phyloP scores from a whole-genome alignment of 164 flowering plant genomes.

The Pachysandra terminalis region DNA sequence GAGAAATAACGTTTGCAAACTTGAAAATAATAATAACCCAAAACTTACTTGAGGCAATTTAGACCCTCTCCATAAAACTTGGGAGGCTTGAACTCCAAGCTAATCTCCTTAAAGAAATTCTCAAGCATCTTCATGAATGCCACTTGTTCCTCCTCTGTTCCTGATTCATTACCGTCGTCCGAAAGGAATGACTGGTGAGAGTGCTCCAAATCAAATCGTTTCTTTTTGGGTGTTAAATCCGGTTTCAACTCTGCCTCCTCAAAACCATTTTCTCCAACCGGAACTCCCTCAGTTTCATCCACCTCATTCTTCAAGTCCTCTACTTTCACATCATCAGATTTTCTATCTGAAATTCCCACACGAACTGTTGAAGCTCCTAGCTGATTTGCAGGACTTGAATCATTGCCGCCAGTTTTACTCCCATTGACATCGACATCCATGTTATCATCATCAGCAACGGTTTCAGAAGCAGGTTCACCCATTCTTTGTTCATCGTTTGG shows the following conservation, averaged over 20 bases:
- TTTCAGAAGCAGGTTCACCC: constrained; percentile 7
- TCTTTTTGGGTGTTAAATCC: neutral
- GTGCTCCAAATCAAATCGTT: constrained; percentile 9
- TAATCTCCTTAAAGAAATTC: constrained; percentile 58
- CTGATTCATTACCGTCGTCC: constrained; percentile 57
- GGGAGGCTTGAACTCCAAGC: constrained; percentile 90
- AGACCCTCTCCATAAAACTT: constrained; percentile 85
- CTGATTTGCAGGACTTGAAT: constrained; percentile 9
- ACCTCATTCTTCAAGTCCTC: constrained; percentile 18
- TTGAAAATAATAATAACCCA: neutral
- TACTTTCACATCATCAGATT: constrained; percentile 15
- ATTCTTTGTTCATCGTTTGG: constrained; percentile 11
- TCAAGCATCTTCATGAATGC: constrained; percentile 75
- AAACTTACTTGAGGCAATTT: constrained; percentile 81
- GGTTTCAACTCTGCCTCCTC: constrained; percentile 7
- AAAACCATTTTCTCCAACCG: constrained; percentile 2
- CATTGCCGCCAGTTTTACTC: constrained; percentile 9
- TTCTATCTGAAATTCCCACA: constrained; percentile 6
- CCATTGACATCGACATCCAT: constrained; percentile 4
- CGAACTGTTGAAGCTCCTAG: constrained; percentile 16
- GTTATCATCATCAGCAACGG: neutral
- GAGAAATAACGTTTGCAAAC: neutral
- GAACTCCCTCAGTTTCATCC: constrained; percentile 23
- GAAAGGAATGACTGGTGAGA: constrained; percentile 16
- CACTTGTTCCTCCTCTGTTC: constrained; percentile 76